Percentiles rank a stretch among this genome's conserved stretches.
Evolutionary conservation across 257 asterid species (phyloP).

Genomic region (Leptodermis oblonga): DNA sequence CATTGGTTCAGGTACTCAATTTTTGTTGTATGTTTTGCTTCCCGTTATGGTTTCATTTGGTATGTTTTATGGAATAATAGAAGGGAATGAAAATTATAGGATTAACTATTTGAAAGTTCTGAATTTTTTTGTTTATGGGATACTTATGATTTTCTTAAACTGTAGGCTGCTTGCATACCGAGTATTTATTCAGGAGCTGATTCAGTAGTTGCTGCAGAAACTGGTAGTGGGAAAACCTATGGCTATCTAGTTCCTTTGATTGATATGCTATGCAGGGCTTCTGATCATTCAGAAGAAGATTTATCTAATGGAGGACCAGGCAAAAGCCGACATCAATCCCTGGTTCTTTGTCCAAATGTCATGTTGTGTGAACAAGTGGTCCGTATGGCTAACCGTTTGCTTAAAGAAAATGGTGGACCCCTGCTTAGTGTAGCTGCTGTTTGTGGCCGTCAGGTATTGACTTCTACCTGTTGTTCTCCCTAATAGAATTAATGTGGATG

Average conservation of each 20-base stretch:
- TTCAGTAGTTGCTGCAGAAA: conserved; percentile 94
- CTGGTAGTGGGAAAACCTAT: conserved; percentile 97
- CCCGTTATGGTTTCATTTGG: neutral
- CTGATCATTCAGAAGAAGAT: conserved; percentile 31
- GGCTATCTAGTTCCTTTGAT: conserved; percentile 85
- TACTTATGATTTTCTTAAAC: conserved; percentile 25
- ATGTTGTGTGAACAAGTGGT: conserved; percentile 98
- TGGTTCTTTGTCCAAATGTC: conserved; percentile 89
- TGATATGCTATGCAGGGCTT: conserved; percentile 48
- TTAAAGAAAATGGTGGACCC: conserved; percentile 51
- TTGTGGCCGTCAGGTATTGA: conserved; percentile 82
- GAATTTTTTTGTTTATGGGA: neutral
- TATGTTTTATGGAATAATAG: neutral
- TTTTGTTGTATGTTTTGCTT: neutral
- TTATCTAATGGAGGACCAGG: conserved; percentile 25
- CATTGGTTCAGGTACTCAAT: conserved; percentile 67
- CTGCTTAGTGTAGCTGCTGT: conserved; percentile 68
- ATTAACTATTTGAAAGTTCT: neutral
- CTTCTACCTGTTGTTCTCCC: neutral
- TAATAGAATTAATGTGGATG: neutral
- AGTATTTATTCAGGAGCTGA: conserved; percentile 76
- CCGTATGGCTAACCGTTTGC: conserved; percentile 80
- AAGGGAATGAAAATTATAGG: neutral
- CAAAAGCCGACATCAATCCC: conserved; percentile 43
- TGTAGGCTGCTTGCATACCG: conserved; percentile 82